Percentiles rank a stretch among this genome's conserved stretches.
Conservation (phyloP, 1,284 basidiomycete species). For the Malassezia brasiliensis region DNA sequence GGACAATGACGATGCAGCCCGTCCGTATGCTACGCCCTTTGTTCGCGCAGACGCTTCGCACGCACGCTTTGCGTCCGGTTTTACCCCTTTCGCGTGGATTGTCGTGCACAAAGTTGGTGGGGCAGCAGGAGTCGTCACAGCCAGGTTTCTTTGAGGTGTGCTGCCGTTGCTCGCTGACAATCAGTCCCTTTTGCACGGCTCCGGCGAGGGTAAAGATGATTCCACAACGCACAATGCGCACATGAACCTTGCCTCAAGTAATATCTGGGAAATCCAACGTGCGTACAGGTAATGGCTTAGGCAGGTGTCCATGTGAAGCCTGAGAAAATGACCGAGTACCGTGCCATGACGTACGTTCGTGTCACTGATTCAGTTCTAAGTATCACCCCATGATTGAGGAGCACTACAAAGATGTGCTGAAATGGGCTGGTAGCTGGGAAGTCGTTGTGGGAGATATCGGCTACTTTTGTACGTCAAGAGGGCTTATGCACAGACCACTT, state of each 20-base stretch:
- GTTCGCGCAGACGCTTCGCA: no score
- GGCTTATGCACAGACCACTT: conserved; percentile 28
- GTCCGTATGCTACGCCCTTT: no score
- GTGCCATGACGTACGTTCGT: conserved; percentile 19
- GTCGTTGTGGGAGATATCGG: conserved; percentile 42
- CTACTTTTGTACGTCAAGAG: conserved; percentile 29
- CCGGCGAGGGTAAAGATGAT: conserved; percentile 28
- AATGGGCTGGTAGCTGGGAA: conserved; percentile 37
- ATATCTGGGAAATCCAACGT: conserved; percentile 41
- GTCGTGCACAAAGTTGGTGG: not conserved
- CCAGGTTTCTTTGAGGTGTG: not conserved
- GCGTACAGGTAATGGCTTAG: not conserved
- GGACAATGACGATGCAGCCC: no score
- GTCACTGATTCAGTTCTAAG: not conserved
- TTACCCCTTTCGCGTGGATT: no score
- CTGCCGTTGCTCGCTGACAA: not conserved
- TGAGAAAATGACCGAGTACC: conserved; percentile 30
- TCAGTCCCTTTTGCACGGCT: conserved; percentile 34
- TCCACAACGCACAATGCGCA: no score
- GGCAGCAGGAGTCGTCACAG: not conserved
- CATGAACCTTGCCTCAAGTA: no score
- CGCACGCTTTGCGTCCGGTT: no score
- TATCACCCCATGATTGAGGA: conserved; percentile 27
- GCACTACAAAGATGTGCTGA: conserved; percentile 21
- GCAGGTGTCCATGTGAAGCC: conserved; percentile 30